phyloP scores from a whole-genome alignment of 2,329 filamentous ascomycete species.

The Claviceps lovelessii region DNA sequence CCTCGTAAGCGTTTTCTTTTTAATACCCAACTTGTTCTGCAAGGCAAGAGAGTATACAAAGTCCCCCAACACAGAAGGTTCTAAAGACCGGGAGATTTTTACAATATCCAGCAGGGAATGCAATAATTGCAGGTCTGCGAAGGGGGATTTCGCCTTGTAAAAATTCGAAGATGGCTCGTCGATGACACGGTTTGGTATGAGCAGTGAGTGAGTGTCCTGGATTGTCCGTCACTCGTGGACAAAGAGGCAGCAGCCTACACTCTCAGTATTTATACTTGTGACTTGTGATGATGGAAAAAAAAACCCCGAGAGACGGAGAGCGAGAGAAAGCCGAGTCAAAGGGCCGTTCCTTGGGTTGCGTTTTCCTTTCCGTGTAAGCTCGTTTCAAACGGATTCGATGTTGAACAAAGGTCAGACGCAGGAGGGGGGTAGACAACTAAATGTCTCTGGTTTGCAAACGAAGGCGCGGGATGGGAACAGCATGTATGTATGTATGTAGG shows the following conservation, averaged over 20 bases:
- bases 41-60: background rate
- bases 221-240: background rate
- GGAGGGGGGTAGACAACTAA: background rate
- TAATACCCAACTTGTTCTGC: background rate
- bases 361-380: background rate
- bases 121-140: background rate
- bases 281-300: background rate
- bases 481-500: background rate
- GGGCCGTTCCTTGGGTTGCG: background rate
- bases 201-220: background rate
- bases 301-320: no score
- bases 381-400: constrained; percentile 1
- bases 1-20: background rate
- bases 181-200: background rate
- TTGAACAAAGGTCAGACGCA: constrained; percentile 4
- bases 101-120: background rate
- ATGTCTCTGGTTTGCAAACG: constrained; percentile 1
- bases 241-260: background rate
- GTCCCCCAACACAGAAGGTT: background rate
- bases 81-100: background rate
- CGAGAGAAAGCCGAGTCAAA: background rate
- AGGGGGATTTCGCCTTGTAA: background rate
- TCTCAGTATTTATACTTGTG: background rate
- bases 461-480: background rate
- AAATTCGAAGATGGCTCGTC: background rate